These are phyloP conservation scores for Fusarium nurragi DNA, from an alignment of 2,329 filamentous ascomycete species.

Conservation along the genomic window DNA sequence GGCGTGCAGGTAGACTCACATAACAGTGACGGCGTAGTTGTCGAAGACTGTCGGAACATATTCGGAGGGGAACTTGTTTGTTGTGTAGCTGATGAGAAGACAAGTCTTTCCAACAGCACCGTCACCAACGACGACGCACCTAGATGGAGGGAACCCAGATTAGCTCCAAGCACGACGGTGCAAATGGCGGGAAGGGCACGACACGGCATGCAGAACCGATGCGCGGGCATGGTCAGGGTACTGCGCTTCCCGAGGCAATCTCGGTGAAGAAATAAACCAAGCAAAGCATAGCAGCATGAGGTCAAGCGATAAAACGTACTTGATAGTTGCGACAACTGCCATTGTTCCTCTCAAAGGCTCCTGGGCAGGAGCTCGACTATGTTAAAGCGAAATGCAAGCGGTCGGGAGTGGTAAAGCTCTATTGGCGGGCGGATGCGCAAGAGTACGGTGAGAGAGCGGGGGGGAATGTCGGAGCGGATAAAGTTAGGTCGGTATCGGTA, in stretches of 20 bases:
- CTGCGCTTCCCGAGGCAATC: neutral
- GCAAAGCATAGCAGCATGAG: slow-evolving; percentile 16
- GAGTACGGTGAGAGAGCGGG: slow-evolving; percentile 34
- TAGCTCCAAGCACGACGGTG: slow-evolving; percentile 22
- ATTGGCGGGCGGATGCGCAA: slow-evolving; percentile 39
- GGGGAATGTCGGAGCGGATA: slow-evolving; percentile 27
- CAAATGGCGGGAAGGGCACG: neutral
- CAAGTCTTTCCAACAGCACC: slow-evolving; percentile 99
- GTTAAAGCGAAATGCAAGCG: slow-evolving; percentile 35
- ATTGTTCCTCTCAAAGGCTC: slow-evolving; percentile 55
- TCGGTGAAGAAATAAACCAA: slow-evolving; percentile 8
- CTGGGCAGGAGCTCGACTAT: slow-evolving; percentile 50
- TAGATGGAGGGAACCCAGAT: slow-evolving; percentile 52
- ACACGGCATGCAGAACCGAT: slow-evolving; percentile 20
- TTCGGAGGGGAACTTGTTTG: slow-evolving; percentile 99
- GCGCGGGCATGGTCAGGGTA: slow-evolving; percentile 20
- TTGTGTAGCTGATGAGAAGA: slow-evolving; percentile 98
- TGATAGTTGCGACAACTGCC: slow-evolving; percentile 72
- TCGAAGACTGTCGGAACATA: slow-evolving; percentile 99
- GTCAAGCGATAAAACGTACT: slow-evolving; percentile 56
- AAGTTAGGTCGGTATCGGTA: slow-evolving; percentile 18
- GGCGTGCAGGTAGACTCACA: slow-evolving; percentile 71
- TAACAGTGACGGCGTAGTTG: slow-evolving; percentile 99
- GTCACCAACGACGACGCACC: slow-evolving; percentile 98
- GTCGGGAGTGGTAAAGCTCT: slow-evolving; percentile 39